Conservation (phyloP, 2,329 filamentous ascomycete genomes). For the Cercospora zeina region DNA sequence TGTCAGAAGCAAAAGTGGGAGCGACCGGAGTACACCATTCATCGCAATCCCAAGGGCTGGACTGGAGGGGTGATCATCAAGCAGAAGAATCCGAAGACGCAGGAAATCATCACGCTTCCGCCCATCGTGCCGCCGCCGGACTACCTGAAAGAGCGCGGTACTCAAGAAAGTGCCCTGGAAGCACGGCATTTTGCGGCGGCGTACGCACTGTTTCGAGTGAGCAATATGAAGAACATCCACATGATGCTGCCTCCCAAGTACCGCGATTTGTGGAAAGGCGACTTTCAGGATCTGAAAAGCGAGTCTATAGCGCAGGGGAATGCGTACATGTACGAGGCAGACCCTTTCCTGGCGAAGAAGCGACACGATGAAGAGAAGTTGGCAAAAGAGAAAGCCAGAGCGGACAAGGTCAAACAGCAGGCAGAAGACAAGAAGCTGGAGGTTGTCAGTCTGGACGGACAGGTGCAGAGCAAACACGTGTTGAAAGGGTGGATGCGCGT, state of each 20-base stretch:
- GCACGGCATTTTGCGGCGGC: constrained; percentile 91
- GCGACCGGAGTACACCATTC: constrained; percentile 83
- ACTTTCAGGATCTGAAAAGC: constrained; percentile 79
- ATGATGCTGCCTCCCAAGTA: constrained; percentile 92
- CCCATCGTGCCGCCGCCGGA: constrained; percentile 77
- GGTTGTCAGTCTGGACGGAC: constrained; percentile 41
- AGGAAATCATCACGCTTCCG: constrained; percentile 71
- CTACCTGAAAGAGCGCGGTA: constrained; percentile 69
- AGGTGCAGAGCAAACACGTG: constrained; percentile 42
- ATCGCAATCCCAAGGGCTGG: constrained; percentile 37
- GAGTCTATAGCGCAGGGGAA: constrained; percentile 74
- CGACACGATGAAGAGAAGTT: constrained; percentile 78
- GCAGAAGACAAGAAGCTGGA: constrained; percentile 62
- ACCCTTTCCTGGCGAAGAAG: constrained; percentile 80
- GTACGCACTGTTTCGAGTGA: constrained; percentile 86
- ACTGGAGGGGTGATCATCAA: constrained; percentile 79
- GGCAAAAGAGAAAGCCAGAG: constrained; percentile 74
- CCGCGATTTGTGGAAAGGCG: constrained; percentile 82
- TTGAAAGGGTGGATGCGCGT: constrained; percentile 75
- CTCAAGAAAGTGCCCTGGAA: constrained; percentile 78
- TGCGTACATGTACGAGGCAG: constrained; percentile 91
- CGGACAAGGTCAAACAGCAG: constrained; percentile 62
- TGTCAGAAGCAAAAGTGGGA: constrained; percentile 97
- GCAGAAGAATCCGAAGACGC: constrained; percentile 74
- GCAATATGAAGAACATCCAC: constrained; percentile 93